Conservation (phyloP, 148 eudicot species). For the Gaultheria prostrata region DNA sequence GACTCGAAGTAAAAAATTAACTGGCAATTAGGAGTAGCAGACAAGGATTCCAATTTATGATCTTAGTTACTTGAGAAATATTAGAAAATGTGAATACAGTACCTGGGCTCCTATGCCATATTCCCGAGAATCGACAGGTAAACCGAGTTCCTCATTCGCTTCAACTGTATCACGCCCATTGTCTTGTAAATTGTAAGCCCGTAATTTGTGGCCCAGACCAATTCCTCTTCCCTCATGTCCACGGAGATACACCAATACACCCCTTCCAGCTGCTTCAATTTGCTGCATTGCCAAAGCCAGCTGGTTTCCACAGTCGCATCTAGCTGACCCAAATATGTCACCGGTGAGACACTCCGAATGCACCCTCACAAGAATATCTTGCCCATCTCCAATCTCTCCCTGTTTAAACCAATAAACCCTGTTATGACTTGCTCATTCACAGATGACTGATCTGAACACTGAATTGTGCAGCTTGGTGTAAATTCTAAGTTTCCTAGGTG, state of each 20-base stretch:
- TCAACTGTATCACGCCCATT: constrained; percentile 69
- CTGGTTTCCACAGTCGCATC: constrained; percentile 71
- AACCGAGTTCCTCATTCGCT: constrained; percentile 67
- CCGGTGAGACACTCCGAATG: constrained; percentile 75
- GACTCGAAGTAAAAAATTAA: background rate
- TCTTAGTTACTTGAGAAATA: background rate
- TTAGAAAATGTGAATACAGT: constrained; percentile 1
- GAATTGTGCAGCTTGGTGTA: background rate
- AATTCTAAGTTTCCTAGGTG: background rate
- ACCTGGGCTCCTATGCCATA: constrained; percentile 79
- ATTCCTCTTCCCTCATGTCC: constrained; percentile 82
- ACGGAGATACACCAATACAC: constrained; percentile 60
- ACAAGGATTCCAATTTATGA: background rate
- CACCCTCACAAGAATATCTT: constrained; percentile 78
- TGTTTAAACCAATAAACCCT: constrained; percentile 22
- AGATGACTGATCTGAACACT: background rate
- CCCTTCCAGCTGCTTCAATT: constrained; percentile 63
- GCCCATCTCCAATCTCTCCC: constrained; percentile 90
- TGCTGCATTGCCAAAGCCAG: constrained; percentile 63
- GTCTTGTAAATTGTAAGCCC: constrained; percentile 63
- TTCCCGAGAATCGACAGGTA: constrained; percentile 72
- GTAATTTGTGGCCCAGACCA: constrained; percentile 70
- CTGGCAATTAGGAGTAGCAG: background rate
- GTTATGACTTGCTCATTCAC: background rate
- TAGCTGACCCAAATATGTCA: constrained; percentile 62